A percentile compares a stretch with the other conserved stretches of the same genome.
phyloP scores from a whole-genome alignment of 352 stramenopile genomes.

The Phytophthora citricola region DNA sequence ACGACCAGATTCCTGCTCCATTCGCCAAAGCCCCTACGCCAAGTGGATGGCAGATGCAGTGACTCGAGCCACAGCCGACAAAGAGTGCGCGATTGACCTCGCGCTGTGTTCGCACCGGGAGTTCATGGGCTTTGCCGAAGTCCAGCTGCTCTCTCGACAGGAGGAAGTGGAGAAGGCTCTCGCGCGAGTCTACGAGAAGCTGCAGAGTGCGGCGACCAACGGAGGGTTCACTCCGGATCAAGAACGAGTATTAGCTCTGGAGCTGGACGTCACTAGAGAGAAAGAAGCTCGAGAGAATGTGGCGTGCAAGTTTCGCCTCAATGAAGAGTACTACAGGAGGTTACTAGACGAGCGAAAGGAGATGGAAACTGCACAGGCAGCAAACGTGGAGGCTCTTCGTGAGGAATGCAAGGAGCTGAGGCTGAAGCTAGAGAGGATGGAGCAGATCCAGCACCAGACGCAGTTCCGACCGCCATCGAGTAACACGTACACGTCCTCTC shows the following conservation, averaged over 20 bases:
- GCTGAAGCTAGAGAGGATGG: slow-evolving; percentile 49
- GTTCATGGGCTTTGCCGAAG: slow-evolving; percentile 53
- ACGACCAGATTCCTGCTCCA: slow-evolving; percentile 13
- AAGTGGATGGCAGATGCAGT: slow-evolving; percentile 29
- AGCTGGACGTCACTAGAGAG: slow-evolving; percentile 48
- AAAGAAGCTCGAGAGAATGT: slow-evolving; percentile 37
- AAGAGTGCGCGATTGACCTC: slow-evolving; percentile 61
- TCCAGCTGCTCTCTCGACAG: slow-evolving; percentile 43
- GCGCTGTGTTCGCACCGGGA: slow-evolving; percentile 65
- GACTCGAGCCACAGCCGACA: slow-evolving; percentile 35
- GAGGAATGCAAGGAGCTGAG: slow-evolving; percentile 46
- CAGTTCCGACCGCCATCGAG: slow-evolving; percentile 25
- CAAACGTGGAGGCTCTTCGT: slow-evolving; percentile 41
- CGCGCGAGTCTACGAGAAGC: slow-evolving; percentile 29
- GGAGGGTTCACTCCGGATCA: slow-evolving; percentile 47
- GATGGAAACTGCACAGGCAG: slow-evolving; percentile 51
- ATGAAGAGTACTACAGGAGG: slow-evolving; percentile 52
- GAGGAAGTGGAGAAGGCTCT: slow-evolving; percentile 35
- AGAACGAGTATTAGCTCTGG: slow-evolving; percentile 45
- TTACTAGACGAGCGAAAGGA: slow-evolving; percentile 64
- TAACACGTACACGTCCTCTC: slow-evolving; percentile 11
- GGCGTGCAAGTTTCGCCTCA: slow-evolving; percentile 46
- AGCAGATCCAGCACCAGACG: slow-evolving; percentile 29
- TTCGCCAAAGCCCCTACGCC: slow-evolving; percentile 27
- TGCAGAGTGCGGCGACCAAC: slow-evolving; percentile 34